These are phyloP conservation scores for Coleophoma cylindrospora DNA, from an alignment of 2,329 filamentous ascomycete species.

Conservation along the genomic window DNA sequence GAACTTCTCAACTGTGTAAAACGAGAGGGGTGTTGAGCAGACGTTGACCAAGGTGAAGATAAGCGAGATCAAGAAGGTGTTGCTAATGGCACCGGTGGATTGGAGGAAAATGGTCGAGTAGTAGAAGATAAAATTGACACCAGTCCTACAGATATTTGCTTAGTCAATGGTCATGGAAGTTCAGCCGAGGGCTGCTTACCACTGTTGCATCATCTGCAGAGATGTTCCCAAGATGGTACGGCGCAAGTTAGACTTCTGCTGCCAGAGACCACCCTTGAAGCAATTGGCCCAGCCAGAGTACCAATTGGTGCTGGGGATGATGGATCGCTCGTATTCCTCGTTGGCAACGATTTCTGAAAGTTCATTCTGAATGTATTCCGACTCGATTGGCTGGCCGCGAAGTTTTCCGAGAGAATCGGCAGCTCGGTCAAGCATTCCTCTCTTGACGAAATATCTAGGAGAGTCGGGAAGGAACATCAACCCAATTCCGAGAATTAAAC, in stretches of 20 bases:
- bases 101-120: conserved; percentile 80
- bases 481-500: conserved; percentile 65
- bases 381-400: conserved; percentile 67
- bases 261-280: conserved; percentile 59
- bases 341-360: conserved; percentile 82
- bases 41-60: conserved; percentile 90
- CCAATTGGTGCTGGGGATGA: conserved; percentile 60
- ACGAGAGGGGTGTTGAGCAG: conserved; percentile 70
- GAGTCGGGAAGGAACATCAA: conserved; percentile 77
- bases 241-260: conserved; percentile 62
- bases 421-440: conserved; percentile 60
- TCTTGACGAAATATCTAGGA: conserved; percentile 78
- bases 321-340: conserved; percentile 71
- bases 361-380: conserved; percentile 70
- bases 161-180: neutral
- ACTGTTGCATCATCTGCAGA: conserved; percentile 81
- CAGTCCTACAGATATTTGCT: conserved; percentile 53
- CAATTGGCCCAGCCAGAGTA: conserved; percentile 64
- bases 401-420: conserved; percentile 57
- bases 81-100: conserved; percentile 69
- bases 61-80: conserved; percentile 77
- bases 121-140: conserved; percentile 89
- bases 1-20: conserved; percentile 80
- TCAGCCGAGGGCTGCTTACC: conserved; percentile 19
- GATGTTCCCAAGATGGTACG: conserved; percentile 67